Evolutionary conservation across 306 rosid species (phyloP), one percentile per base, ranked within the genome.

Genomic region (Herpetospermum pedunculosum): DNA sequence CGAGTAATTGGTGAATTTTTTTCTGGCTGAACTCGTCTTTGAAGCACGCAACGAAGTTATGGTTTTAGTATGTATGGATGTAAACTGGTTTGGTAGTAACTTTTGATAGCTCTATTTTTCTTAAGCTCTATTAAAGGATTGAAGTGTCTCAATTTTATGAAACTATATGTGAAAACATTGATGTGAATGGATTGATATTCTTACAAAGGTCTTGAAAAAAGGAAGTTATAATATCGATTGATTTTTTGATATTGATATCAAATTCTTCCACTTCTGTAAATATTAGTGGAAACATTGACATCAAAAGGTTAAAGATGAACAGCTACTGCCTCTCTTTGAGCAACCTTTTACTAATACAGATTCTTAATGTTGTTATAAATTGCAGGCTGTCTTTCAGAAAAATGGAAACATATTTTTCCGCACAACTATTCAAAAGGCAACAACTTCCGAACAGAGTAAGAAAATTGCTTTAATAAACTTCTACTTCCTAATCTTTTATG

Each of bases 371-470:
- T 77, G 32, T 60, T 44, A 7, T 2, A 23, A 35, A 60, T 32
- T 30, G 38, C 80, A 92, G 98, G 75, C 81, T 63, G 92, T 92
- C 40, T 90, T 84, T 80, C 91, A 83, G 79, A 90, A 78, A 62
- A 84, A 88, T 70, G 92, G 88, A 12, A 88, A 85, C 84, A 15
- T 92, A 44, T 86, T 83, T 80, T 90, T 92, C 70, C 88, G 84
- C 40, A 92, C 91, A 29, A 77, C 88, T 16, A 47, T 85, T 72
- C 88, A 84, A 73, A 81, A 82, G 50, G 92, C 98, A 83, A 76
- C 77, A 2, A 44, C 85, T 34, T 83, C 79, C 54, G 90, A 88
- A 77, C 90, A 85, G 82, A 88, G 96, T 88, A 85, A 77, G 81
- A 78, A 52, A 26, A 34, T 75, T 60, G 35, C 77, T 50, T 59